These are phyloP conservation scores for Aspergillus hortae DNA, from an alignment of 2,329 filamentous ascomycete genomes.

Conservation along the genomic window DNA sequence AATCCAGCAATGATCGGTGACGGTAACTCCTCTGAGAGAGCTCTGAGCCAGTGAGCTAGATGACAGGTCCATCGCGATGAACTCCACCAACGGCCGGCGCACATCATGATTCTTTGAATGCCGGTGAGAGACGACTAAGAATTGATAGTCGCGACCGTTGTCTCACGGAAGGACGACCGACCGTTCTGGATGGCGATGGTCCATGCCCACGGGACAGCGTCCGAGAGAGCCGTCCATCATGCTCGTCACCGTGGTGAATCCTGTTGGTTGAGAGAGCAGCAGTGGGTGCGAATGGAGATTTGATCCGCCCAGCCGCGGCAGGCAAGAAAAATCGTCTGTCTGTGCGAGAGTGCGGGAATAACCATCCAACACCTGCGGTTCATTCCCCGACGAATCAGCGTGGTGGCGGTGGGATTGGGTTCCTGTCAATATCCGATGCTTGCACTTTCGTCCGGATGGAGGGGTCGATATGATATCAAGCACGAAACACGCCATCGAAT, in stretches of 20 bases:
- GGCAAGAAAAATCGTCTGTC: not conserved
- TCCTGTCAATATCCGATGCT: not conserved
- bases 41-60: not conserved
- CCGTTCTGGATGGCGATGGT: slow-evolving; percentile 1
- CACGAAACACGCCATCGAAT: no score
- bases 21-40: not conserved
- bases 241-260: not conserved
- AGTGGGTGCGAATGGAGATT: slow-evolving; percentile 18
- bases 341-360: slow-evolving; percentile 3
- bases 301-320: slow-evolving; percentile 24
- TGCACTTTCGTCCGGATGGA: not conserved
- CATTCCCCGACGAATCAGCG: slow-evolving; percentile 13
- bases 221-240: not conserved
- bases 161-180: slow-evolving; percentile 7
- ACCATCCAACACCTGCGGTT: not conserved
- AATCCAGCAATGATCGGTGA: no score
- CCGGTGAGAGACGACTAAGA: slow-evolving; percentile 3
- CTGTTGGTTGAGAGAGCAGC: no score
- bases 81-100: slow-evolving; percentile 1
- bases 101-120: not conserved
- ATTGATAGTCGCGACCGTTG: slow-evolving; percentile 13
- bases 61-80: slow-evolving; percentile 1
- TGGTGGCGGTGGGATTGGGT: not conserved
- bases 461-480: no score
- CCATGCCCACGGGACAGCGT: slow-evolving; percentile 4